Conservation (phyloP, 2,329 filamentous ascomycete genomes). For the Thelonectria rubi region DNA sequence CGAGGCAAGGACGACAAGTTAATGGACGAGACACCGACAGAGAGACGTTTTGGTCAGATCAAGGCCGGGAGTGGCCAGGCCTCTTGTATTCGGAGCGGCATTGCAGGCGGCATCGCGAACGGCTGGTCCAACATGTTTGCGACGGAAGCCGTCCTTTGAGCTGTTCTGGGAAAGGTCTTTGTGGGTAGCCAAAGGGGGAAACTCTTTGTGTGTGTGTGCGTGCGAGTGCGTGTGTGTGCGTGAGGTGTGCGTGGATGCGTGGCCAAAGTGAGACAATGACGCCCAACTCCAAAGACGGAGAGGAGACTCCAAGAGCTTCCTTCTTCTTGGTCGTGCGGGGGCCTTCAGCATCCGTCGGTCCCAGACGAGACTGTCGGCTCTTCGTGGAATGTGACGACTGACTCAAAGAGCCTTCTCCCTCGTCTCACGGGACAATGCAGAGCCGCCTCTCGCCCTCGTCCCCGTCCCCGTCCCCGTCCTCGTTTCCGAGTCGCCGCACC, state of each 20-base stretch:
- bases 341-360: too few species aligned
- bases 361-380: conserved; percentile 22
- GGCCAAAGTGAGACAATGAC: conserved; percentile 35
- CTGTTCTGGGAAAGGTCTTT: conserved; percentile 42
- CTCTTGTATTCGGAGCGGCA: conserved; percentile 34
- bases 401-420: conserved; percentile 34
- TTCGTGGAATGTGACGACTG: conserved; percentile 43
- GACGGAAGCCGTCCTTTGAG: conserved; percentile 39
- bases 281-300: conserved; percentile 17
- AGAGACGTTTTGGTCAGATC: neutral
- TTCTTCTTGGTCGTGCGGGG: neutral
- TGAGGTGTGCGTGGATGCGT: conserved; percentile 13
- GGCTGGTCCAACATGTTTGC: conserved; percentile 37
- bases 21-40: neutral
- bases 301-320: conserved; percentile 26
- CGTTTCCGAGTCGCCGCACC: conserved; percentile 36
- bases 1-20: too few species aligned
- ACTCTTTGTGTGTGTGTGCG: conserved; percentile 33
- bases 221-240: conserved; percentile 7
- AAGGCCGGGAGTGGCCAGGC: conserved; percentile 18
- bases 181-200: conserved; percentile 13
- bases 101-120: conserved; percentile 35
- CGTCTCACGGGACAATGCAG: conserved; percentile 29
- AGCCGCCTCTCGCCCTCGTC: neutral
- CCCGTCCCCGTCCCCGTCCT: conserved; percentile 18